Conservation (phyloP, 2,329 filamentous ascomycete species). For the Cordyceps militaris region DNA sequence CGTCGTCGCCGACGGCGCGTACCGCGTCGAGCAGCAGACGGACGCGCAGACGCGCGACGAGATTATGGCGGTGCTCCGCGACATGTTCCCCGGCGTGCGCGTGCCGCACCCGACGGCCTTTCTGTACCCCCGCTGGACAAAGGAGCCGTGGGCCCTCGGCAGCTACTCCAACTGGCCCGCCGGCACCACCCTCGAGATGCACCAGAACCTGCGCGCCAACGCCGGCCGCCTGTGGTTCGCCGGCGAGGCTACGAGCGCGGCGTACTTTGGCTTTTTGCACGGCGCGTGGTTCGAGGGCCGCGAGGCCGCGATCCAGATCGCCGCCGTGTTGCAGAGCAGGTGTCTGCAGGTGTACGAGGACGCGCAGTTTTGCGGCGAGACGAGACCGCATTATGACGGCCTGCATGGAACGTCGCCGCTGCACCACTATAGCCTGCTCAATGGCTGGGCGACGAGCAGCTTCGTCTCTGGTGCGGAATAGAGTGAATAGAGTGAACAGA, state of each 20-base stretch:
- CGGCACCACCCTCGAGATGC: conserved; percentile 55
- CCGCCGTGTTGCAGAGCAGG: conserved; percentile 22
- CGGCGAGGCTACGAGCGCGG: conserved; percentile 54
- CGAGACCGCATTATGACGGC: conserved; percentile 17
- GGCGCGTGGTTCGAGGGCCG: conserved; percentile 53
- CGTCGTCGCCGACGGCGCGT: conserved; percentile 48
- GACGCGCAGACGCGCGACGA: conserved; percentile 51
- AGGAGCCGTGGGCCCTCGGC: conserved; percentile 40
- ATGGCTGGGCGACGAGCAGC: conserved; percentile 33
- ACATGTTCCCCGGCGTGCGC: conserved; percentile 52
- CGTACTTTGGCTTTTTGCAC: conserved; percentile 61
- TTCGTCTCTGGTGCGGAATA: conserved; percentile 16
- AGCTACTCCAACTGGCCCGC: conserved; percentile 64
- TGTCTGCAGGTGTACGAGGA: conserved; percentile 16
- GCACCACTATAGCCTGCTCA: conserved; percentile 26
- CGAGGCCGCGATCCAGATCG: conserved; percentile 39
- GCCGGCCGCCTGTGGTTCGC: conserved; percentile 56
- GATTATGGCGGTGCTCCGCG: conserved; percentile 47
- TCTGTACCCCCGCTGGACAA: conserved; percentile 53
- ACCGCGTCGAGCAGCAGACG: conserved; percentile 51
- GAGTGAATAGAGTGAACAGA: background rate
- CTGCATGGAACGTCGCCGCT: conserved; percentile 28
- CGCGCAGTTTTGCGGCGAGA: conserved; percentile 14
- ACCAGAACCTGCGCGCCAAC: conserved; percentile 63
- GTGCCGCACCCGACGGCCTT: conserved; percentile 56